Evolutionary conservation across 1,284 basidiomycete genomes (phyloP).

Genomic region (Microbotryomycetes sp.): DNA sequence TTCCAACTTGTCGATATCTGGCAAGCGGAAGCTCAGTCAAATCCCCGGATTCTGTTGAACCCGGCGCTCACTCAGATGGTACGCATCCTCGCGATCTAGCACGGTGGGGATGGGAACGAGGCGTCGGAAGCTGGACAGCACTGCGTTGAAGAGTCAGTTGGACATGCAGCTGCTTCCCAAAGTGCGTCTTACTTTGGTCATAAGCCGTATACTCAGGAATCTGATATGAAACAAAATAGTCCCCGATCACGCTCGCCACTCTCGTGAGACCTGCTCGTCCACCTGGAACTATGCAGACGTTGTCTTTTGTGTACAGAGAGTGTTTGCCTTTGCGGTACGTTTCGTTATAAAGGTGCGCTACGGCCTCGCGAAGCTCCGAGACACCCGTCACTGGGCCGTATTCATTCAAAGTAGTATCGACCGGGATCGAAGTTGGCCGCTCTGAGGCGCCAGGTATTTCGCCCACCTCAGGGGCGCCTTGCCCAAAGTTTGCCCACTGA

Average conservation of each 20-base stretch:
- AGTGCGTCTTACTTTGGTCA: conserved; percentile 1
- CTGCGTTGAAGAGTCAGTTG: conserved; percentile 54
- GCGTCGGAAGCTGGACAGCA: conserved; percentile 76
- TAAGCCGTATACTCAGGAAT: conserved; percentile 69
- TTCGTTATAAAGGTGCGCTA: conserved; percentile 77
- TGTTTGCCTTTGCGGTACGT: conserved; percentile 71
- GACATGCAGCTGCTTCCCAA: conserved; percentile 43
- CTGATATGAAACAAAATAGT: conserved; percentile 49
- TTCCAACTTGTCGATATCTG: conserved; percentile 51
- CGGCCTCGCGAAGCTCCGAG: conserved; percentile 53
- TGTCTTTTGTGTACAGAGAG: conserved; percentile 67
- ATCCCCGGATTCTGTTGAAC: background rate
- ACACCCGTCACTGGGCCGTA: conserved; percentile 87
- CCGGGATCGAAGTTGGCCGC: conserved; percentile 51
- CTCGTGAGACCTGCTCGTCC: conserved; percentile 81
- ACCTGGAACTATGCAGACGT: conserved; percentile 47
- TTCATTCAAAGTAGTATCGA: conserved; percentile 50
- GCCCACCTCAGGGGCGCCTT: conserved; percentile 80
- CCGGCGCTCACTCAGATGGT: conserved; percentile 49
- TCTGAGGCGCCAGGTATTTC: conserved; percentile 65
- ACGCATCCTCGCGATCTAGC: conserved; percentile 48
- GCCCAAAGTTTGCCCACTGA: conserved; percentile 76
- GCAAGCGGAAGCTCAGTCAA: background rate
- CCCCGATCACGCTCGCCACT: conserved; percentile 77
- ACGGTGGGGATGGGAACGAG: conserved; percentile 81